Evolutionary conservation across 2,329 filamentous ascomycete species (phyloP), one percentile per base, ranked within the genome.

Genomic region (Drechslerella stenobrocha): DNA sequence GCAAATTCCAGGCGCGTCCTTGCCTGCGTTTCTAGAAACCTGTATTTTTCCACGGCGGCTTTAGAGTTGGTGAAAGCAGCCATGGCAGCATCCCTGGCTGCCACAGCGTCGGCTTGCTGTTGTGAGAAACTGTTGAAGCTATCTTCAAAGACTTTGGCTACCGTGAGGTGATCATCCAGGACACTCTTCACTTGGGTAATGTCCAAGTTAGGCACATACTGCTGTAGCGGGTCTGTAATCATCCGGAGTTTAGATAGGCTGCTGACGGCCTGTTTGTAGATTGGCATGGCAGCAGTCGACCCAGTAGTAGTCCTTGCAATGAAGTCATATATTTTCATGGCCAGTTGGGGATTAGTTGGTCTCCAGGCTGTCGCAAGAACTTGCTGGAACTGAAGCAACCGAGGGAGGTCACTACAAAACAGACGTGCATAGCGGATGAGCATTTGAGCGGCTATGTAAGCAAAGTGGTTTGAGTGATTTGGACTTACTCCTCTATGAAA

Each of bases 181-280:
- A 66, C 61, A 11, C 26, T 23, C 34, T 66, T 66, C 42, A 66
- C 44, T 24, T 66, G 61, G 22, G 34, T 66, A 24, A 66, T 66
- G 34, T 66, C 61, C 9, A 66, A 45, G 32, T 66, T 66, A n/a
- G 61, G 61, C 9, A 66, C 53, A 30, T 66, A 66, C 55, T 66
- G 61, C 8, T 66, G 61, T 11, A 66, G 61, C 8, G 61, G 61
- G 15, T 66, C 61, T 1, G 42, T 34, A n/a, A 66, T 66, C 48
- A 66, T 40, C 24, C 48, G 37, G 0, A 66, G 48, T 23, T 66
- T 66, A 4, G 61, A 66, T 11, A 66, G 45, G 18, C 61, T 66
- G n/a, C 44, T 66, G 11, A 66, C 13, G 4, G 61, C 61, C 24
- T 66, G 61, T 8, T 66, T 66, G 44, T 66, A 66, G 32, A 66